Evolutionary conservation across 2,329 filamentous ascomycete genomes (phyloP), one percentile per base, ranked within the genome.

Genomic region (Orbilia ellipsospora): DNA sequence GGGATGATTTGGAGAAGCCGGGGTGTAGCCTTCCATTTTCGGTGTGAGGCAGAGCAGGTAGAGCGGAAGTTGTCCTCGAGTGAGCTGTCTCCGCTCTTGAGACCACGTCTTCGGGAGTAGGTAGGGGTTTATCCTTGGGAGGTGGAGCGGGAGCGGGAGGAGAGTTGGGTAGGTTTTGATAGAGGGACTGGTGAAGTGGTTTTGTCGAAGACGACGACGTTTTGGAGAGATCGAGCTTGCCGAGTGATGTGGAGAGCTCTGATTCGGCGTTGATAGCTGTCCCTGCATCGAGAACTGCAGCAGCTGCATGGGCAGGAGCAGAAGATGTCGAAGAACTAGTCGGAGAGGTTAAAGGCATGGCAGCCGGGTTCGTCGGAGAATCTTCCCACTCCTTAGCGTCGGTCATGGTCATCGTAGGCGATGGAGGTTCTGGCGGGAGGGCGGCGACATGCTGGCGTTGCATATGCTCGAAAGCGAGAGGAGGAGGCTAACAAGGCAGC

Each of bases 71-170:
- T 18, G 36, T 60, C 20, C 59, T 66, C 2, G 60, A 26, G 4
- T 70, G 73, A 66, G 68, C 67, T 70, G 63, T 69, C 36, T 77
- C 60, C 44, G 64, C 78, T 65, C 78, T 79, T 7, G 78, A 77
- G 4, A 78, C 77, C 55, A 79, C 68, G 69, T 78, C 79, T 60
- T 78, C 77, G 40, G 77, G 78, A n/a, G 77, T 61, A 15, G 72
- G 72, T 50, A 75, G 50, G 16, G 67, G 77, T 20, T 62, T 66
- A 51, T 78, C 77, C 51, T 78, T 78, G 8, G 77, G 77, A 26
- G 77, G 77, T 48, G 79, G 79, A 62, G 78, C 67, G 61, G 79
- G 79, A 44, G 79, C 78, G 16, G 79, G 79, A 16, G 78, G 79
- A 28, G 78, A 73, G 50, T 50, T 66, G 6, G 74, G 67, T 13